Percentiles rank a stretch among this genome's conserved stretches.
These are phyloP conservation scores for Cubamyces sp. DNA, from an alignment of 768 basidiomycete genomes.

Conservation along the genomic window DNA sequence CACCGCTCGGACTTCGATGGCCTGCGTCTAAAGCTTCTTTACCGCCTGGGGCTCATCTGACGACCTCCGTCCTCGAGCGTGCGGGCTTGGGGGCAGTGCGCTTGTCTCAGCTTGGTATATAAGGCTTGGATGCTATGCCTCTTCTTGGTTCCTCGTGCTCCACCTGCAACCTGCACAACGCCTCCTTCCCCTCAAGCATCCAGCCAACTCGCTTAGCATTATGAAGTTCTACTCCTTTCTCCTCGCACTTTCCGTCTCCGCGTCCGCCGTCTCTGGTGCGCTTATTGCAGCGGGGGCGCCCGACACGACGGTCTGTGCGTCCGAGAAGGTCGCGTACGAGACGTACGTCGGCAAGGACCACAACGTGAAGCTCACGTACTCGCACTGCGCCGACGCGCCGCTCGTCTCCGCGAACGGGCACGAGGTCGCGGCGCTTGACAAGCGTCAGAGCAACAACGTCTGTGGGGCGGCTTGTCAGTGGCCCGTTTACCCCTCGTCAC, in stretches of 20 bases:
- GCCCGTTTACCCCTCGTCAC: background rate
- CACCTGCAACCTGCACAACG: too few relatives aligned
- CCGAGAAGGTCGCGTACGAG: slow-evolving; percentile 23
- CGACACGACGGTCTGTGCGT: background rate
- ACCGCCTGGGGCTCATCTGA: too few relatives aligned
- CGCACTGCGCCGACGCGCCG: slow-evolving; percentile 36
- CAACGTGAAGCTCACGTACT: slow-evolving; percentile 45
- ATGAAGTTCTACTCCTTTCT: slow-evolving; percentile 4
- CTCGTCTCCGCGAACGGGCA: slow-evolving; percentile 3
- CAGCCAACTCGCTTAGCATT: too few relatives aligned
- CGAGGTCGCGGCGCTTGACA: slow-evolving; percentile 18
- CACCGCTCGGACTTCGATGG: too few relatives aligned
- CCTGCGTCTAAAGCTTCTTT: too few relatives aligned
- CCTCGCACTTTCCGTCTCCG: background rate
- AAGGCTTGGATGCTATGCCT: too few relatives aligned
- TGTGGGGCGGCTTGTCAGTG: slow-evolving; percentile 47
- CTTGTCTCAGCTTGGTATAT: too few relatives aligned
- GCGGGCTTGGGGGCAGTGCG: too few relatives aligned
- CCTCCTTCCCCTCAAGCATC: too few relatives aligned
- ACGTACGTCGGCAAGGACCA: slow-evolving; percentile 46
- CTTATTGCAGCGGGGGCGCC: slow-evolving; percentile 2
- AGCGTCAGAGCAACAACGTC: slow-evolving; percentile 37
- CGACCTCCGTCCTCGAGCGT: too few relatives aligned
- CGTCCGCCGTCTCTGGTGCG: slow-evolving; percentile 1
- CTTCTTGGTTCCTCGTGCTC: too few relatives aligned